Evolutionary conservation across 257 asterid genomes (phyloP).

Genomic region (Solanum appendiculatum): DNA sequence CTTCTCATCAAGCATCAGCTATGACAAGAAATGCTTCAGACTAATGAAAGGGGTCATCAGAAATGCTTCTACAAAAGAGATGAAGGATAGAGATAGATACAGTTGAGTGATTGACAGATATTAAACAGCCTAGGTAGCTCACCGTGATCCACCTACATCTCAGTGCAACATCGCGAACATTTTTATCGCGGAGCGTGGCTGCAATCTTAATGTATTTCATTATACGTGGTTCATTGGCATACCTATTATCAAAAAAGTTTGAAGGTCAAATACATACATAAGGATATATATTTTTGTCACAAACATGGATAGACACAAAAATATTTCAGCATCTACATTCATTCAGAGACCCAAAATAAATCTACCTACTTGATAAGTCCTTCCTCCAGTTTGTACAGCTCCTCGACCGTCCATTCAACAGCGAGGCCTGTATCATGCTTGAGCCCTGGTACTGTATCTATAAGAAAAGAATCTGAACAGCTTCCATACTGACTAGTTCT

Average conservation of each 20-base stretch:
- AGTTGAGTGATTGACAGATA: neutral
- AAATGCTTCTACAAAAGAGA: neutral
- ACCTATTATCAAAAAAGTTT: constrained; percentile 20
- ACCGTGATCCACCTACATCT: constrained; percentile 93
- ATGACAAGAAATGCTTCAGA: constrained; percentile 4
- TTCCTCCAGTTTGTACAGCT: constrained; percentile 66
- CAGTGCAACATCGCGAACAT: constrained; percentile 89
- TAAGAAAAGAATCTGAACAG: constrained; percentile 31
- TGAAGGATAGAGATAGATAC: neutral
- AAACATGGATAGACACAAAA: neutral
- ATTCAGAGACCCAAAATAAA: constrained; percentile 24
- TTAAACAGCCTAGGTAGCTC: constrained; percentile 23
- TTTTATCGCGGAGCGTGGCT: constrained; percentile 62
- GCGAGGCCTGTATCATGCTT: constrained; percentile 75
- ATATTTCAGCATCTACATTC: neutral
- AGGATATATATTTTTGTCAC: neutral
- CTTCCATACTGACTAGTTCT: constrained; percentile 27
- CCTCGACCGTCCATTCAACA: constrained; percentile 76
- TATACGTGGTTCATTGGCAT: constrained; percentile 54
- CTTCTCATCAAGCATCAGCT: neutral
- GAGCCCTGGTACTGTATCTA: constrained; percentile 63
- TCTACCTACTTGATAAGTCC: constrained; percentile 80
- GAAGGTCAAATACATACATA: neutral
- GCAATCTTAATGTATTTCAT: constrained; percentile 76
- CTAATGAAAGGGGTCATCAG: constrained; percentile 1